Percentiles rank a stretch among this genome's conserved stretches.
Evolutionary conservation across 371 early-diverging fungal genomes (phyloP).

Genomic region (Chytridium lagenaria): DNA sequence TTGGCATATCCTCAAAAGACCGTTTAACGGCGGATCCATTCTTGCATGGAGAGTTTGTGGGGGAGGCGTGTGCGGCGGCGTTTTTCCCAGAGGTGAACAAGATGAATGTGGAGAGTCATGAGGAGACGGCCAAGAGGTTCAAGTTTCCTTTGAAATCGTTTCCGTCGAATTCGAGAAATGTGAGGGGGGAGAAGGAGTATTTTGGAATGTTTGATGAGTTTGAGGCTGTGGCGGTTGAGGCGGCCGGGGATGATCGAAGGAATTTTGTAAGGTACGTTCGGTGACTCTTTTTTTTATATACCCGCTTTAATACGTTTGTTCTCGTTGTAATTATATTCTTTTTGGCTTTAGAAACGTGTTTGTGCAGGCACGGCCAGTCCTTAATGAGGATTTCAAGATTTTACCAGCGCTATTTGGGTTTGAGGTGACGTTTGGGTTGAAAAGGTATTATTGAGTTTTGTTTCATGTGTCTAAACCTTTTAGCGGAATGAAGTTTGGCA

Average conservation of each 20-base stretch:
- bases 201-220: constrained; percentile 30
- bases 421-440: constrained; percentile 41
- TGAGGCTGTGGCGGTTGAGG: constrained; percentile 44
- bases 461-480: not conserved
- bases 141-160: constrained; percentile 57
- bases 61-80: constrained; percentile 21
- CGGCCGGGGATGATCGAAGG: constrained; percentile 24
- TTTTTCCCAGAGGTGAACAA: constrained; percentile 33
- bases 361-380: constrained; percentile 45
- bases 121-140: not conserved
- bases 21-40: constrained; percentile 62
- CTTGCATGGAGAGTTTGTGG: constrained; percentile 56
- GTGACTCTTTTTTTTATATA: not conserved
- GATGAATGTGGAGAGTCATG: constrained; percentile 33
- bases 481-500: constrained; percentile 59
- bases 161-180: constrained; percentile 48
- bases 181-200: not conserved
- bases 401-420: constrained; percentile 56
- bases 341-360: constrained; percentile 53
- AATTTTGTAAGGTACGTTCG: constrained; percentile 56
- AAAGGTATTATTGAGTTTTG: constrained; percentile 18
- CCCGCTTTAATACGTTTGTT: too few species aligned
- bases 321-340: not conserved
- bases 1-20: constrained; percentile 59
- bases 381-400: constrained; percentile 45